Evolutionary conservation across 257 asterid genomes (phyloP).

Genomic region (Paraleonurus japonicus): DNA sequence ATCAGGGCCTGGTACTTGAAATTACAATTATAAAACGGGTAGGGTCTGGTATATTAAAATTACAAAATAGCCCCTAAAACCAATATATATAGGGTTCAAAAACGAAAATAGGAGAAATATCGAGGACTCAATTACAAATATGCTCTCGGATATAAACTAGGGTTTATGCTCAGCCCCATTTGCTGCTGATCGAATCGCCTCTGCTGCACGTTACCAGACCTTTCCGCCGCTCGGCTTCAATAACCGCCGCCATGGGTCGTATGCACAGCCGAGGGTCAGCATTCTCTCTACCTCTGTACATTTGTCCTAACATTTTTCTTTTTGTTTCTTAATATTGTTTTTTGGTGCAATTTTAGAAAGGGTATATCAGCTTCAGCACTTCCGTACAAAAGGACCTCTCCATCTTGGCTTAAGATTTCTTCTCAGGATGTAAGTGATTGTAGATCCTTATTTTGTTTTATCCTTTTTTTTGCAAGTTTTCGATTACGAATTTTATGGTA

Average conservation of each 20-base stretch:
- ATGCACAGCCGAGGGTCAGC: constrained; percentile 89
- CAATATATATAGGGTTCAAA: not conserved
- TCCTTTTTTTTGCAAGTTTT: not conserved
- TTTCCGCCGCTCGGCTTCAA: not conserved
- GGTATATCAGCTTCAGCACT: constrained; percentile 67
- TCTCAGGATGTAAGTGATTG: constrained; percentile 38
- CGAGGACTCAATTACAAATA: constrained; percentile 23
- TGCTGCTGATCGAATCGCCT: constrained; percentile 1
- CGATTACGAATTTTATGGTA: not conserved
- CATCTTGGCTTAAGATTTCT: constrained; percentile 58
- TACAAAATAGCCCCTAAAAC: not conserved
- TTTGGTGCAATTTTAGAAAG: constrained; percentile 38
- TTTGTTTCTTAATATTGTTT: not conserved
- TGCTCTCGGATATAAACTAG: constrained; percentile 1
- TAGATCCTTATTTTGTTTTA: not conserved
- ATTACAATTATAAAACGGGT: no score
- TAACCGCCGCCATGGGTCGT: constrained; percentile 63
- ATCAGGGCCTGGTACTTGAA: no score
- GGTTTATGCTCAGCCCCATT: constrained; percentile 12
- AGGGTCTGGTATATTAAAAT: not conserved
- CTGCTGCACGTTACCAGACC: not conserved
- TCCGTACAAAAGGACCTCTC: constrained; percentile 67
- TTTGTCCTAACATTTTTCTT: not conserved
- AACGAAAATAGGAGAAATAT: not conserved
- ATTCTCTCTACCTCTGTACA: not conserved